These are phyloP conservation scores for Parmelia sp. DNA, from an alignment of 495 filamentous ascomycete genomes.

Conservation along the genomic window DNA sequence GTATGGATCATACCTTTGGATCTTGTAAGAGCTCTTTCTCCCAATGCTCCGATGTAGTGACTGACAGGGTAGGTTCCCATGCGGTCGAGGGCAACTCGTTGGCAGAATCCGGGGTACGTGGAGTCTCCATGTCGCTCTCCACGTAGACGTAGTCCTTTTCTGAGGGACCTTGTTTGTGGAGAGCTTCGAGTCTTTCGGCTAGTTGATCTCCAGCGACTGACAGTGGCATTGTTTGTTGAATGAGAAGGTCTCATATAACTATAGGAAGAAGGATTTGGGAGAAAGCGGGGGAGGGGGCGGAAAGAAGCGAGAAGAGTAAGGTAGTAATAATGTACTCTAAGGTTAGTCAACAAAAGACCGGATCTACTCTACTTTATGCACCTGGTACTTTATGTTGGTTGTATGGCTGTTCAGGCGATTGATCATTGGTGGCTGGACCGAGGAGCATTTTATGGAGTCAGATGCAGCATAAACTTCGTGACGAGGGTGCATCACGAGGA, in stretches of 20 bases:
- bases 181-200: constrained; percentile 13
- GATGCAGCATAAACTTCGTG: neutral
- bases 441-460: no score
- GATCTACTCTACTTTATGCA: no score
- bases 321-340: no score
- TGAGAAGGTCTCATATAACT: constrained; percentile 10
- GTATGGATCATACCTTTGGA: constrained; percentile 45
- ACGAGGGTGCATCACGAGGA: neutral
- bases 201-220: constrained; percentile 8
- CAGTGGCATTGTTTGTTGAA: constrained; percentile 14
- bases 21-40: constrained; percentile 55
- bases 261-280: neutral
- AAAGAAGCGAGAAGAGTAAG: neutral
- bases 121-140: constrained; percentile 21
- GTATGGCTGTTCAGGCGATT: no score
- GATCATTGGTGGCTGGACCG: no score
- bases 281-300: neutral
- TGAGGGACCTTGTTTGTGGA: constrained; percentile 4
- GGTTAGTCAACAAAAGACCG: neutral
- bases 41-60: constrained; percentile 47
- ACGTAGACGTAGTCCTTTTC: constrained; percentile 48
- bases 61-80: constrained; percentile 35
- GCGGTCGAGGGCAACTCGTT: constrained; percentile 9
- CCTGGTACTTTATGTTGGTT: no score
- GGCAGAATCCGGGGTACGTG: constrained; percentile 1